Base-by-base conservation (phyloP, 129 eudicot species). In the Artemisia argyi region DNA sequence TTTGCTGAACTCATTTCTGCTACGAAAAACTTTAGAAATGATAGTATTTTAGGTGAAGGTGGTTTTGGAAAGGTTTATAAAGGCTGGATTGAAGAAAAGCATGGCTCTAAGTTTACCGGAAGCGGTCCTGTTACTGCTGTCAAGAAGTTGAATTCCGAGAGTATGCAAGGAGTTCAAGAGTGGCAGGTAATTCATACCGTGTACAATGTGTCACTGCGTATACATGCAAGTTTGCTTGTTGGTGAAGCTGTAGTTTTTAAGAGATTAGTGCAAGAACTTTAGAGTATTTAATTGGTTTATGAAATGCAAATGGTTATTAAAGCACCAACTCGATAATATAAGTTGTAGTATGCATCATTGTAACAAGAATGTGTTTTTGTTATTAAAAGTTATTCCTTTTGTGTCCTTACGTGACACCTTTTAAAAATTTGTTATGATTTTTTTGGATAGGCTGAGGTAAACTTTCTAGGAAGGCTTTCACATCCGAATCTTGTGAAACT, bases 11-110 rank as follows among this genome's bases (percentile, higher is more conserved):
- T 93, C 47, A 89, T 76, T 77, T 56, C 84, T 44, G 98, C 98
- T 18, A 87, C 98, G 1, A 89, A 83, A 73, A 89, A 87, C 73
- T 93, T 93, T 53, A 75, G 91, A 75, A 73, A 56, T 64, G 98
- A 93, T 53, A 83, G 92, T 0, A 73, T 93, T 55, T 73, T 93
- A 53, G 96, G 98, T 18, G 98, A 93, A 73, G 98, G 98, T 62
- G 98, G 98, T 16, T 93, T 93, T 46, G 98, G 98, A 12, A 93
- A 85, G 71, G 98, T 93, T 61, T 85, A 89, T 74, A 93, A 89
- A 78, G 98, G 98, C 4, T 89, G 88, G 88, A n/a, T n/a, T 75
- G 91, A 89, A 44, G 84, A 83, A 32, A 88, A 64, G 66, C 68
- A 64, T 2, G 47, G 76, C 6, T 71, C 83, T 13, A 92, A 66